These are phyloP conservation scores for Ustilago bromivora DNA, from an alignment of 1,284 basidiomycete species.

Conservation along the genomic window DNA sequence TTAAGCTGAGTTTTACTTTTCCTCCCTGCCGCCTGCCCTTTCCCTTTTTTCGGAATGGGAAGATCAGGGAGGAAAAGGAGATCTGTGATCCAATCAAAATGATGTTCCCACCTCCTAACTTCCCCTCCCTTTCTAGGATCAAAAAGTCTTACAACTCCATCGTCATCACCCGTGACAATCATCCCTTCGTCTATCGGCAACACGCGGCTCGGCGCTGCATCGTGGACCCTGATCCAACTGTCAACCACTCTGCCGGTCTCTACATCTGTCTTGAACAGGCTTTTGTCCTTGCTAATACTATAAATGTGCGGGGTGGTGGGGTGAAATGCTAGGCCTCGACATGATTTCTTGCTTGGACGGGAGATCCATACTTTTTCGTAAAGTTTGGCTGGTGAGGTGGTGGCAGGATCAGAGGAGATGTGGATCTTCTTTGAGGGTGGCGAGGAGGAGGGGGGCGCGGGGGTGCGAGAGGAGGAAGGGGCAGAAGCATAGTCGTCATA, in stretches of 20 bases:
- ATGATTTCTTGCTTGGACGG: conserved; percentile 57
- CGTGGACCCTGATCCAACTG: conserved; percentile 79
- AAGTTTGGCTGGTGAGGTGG: conserved; percentile 6
- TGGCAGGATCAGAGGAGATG: background rate
- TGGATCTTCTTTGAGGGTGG: conserved; percentile 11
- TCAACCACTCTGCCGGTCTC: conserved; percentile 76
- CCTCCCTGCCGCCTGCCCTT: conserved; percentile 23
- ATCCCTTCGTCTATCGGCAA: conserved; percentile 82
- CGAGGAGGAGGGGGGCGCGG: conserved; percentile 2
- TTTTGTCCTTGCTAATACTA: conserved; percentile 85
- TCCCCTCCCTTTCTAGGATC: conserved; percentile 76
- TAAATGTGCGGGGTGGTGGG: conserved; percentile 72
- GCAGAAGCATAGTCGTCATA: conserved; percentile 71
- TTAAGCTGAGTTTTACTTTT: conserved; percentile 35
- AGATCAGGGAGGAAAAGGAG: conserved; percentile 77
- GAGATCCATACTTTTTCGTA: conserved; percentile 55
- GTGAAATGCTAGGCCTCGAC: conserved; percentile 55
- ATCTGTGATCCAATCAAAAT: conserved; percentile 95
- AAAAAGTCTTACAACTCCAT: conserved; percentile 94
- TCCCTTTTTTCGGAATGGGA: conserved; percentile 32
- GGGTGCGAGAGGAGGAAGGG: conserved; percentile 15
- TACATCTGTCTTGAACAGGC: conserved; percentile 73
- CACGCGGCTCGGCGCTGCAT: conserved; percentile 76
- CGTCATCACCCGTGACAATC: conserved; percentile 89
- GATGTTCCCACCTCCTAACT: conserved; percentile 81